Evolutionary conservation across 2,329 filamentous ascomycete genomes (phyloP), one percentile per base, ranked within the genome.

Genomic region (Pezizomycotina sp.): DNA sequence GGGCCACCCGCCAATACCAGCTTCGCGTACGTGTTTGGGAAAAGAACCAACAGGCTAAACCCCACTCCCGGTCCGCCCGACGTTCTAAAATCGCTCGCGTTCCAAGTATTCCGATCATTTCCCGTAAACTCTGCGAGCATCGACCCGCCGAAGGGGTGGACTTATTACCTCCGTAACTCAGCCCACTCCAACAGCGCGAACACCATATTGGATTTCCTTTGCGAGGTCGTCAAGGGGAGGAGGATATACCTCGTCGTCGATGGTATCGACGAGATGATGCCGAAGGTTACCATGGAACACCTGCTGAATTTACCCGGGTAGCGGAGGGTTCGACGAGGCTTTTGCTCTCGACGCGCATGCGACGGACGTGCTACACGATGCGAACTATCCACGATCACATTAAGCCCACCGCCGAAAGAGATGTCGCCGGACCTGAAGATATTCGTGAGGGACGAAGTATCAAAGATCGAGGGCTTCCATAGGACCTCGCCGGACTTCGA

Each of bases 41-140:
- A 44, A 29, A 35, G 41, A 23, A 37, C 41, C 29, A 44, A 44
- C 24, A 44, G 37, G 30, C 33, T 44, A 2, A 44, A 44, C 22
- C 41, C 41, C n/a, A 28, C 41, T 8, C 41, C 41, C 4, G 36
- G 40, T 14, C 32, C 41, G 4, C 31, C 40, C n/a, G 41, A 44
- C 8, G 38, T 44, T n/a, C 36, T 44, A 21, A 44, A 37, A 25
- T 39, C 36, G 18, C 21, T 44, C 7, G 41, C 41, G 8, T 44
- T 44, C 10, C 41, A 44, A 23, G 24, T 40, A 10, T 40, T 44
- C 22, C 24, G 31, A 16, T 30, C 36, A 5, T 30, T 38, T 16
- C 36, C 41, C 6, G 28, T 19, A 9, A 19, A 12, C 18, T 12
- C 23, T 27, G 32, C 30, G 4, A 25, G 27, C 10, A 20, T 13